These are phyloP conservation scores for Trichoderma simmonsii DNA, from an alignment of 2,329 filamentous ascomycete species.

Conservation along the genomic window DNA sequence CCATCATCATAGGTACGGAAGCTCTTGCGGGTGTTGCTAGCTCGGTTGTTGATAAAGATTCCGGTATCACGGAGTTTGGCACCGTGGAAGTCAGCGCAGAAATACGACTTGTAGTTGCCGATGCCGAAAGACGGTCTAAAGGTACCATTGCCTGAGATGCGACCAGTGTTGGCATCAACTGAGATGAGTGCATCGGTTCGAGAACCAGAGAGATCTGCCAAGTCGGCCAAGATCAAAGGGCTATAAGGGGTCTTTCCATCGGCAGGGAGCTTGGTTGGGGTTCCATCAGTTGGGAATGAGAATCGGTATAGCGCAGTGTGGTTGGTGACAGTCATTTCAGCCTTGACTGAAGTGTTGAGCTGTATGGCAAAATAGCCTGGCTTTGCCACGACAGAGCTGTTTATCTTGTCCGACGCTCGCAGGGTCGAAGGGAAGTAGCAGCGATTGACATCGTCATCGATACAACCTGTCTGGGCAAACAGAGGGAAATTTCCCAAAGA, in stretches of 20 bases:
- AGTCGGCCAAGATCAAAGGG: slow-evolving; percentile 58
- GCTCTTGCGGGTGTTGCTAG: slow-evolving; percentile 42
- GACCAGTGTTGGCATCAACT: slow-evolving; percentile 43
- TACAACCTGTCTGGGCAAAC: slow-evolving; percentile 47
- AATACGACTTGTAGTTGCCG: slow-evolving; percentile 55
- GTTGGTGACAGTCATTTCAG: slow-evolving; percentile 61
- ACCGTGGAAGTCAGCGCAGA: slow-evolving; percentile 59
- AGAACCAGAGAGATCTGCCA: slow-evolving; percentile 50
- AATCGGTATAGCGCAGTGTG: slow-evolving; percentile 62
- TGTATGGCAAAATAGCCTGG: slow-evolving; percentile 61
- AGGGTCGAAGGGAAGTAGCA: slow-evolving; percentile 51
- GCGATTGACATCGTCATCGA: slow-evolving; percentile 40
- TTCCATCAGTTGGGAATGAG: slow-evolving; percentile 44
- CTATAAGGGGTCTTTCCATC: slow-evolving; percentile 20
- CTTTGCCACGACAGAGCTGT: slow-evolving; percentile 51
- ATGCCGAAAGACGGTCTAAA: slow-evolving; percentile 61
- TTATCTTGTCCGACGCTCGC: slow-evolving; percentile 47
- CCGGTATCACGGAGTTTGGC: slow-evolving; percentile 53
- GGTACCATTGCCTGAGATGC: slow-evolving; percentile 57
- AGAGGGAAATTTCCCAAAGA: slow-evolving; percentile 53
- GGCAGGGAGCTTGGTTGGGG: slow-evolving; percentile 20
- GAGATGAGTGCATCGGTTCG: slow-evolving; percentile 24
- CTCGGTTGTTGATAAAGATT: slow-evolving; percentile 54
- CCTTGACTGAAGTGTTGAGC: slow-evolving; percentile 54
- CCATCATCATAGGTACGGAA: slow-evolving; percentile 34